Evolutionary conservation across 441 rosid genomes (phyloP), one percentile per base, ranked within the genome.

Genomic region (Aleurites moluccanus): DNA sequence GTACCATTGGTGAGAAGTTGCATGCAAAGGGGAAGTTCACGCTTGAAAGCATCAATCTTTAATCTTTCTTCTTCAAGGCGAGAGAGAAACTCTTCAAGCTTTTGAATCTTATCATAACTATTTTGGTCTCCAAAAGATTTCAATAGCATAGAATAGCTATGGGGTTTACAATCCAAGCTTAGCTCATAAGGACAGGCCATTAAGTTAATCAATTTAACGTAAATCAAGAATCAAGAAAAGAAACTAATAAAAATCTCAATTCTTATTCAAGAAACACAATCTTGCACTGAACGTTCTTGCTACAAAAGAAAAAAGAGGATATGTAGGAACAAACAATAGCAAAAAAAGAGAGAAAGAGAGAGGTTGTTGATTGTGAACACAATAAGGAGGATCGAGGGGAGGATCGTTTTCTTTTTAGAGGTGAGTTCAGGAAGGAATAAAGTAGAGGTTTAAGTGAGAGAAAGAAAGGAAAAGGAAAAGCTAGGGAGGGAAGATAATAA

Each of bases 21-120:
- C 98, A 96, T 93, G 94, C 99, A 96, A 77, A 96, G 97, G 5
- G 99, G 99, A 30, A 96, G 92, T 82, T 96, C 99, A 15, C 99
- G 97, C 83, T 96, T 96, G 87, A 96, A 92, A 27, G 97, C 99
- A 76, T 96, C 99, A 45, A 96, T 93, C 93, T 96, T 96, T 77
- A 89, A 87, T 44, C 97, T 87, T 78, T 96, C 99, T 73, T 93
- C 97, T 70, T 96, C 98, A 27, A 96, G 98, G 40, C 81, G 86
- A 76, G 88, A 78, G 28, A 96, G 90, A 79, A 89, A 83, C 64
- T 96, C 97, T 86, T 93, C 97, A 15, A 96, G 93, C 85, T 86
- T 89, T 47, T 86, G 97, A 49, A 91, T 83, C 18, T 91, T 92
- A 64, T 89, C 90, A 35, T 21, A 21, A 56, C 4, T 45, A 45